Evolutionary conservation across 176 grass and related monocot species (phyloP), one percentile per base, ranked within the genome.

Genomic region (Bothriochloa decipiens): DNA sequence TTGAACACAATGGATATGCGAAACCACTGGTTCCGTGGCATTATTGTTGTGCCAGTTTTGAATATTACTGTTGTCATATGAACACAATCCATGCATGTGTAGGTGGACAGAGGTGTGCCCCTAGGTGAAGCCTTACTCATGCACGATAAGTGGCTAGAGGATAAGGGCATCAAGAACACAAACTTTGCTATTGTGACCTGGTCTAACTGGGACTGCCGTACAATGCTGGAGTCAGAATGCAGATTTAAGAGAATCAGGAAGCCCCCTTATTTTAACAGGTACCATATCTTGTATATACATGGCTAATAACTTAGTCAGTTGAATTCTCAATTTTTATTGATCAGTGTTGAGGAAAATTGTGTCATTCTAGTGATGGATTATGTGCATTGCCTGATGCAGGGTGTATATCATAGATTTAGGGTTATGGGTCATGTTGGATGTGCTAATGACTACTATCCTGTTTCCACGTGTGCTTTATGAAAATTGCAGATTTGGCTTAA

Each of bases 81-180:
- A 86, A n/a, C 46, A 40, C 7, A 40, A 62, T 57, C 20, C 13
- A 16, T 87, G 39, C 49, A 76, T 55, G 47, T 88, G 40, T 82
- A 98, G 96, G 96, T 98, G 42, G 93, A 98, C 86, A 95, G 93
- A 91, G 96, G 96, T 74, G 96, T 98, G 40, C 89, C 96, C 71
- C 70, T 98, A 60, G 92, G 91, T 87, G 96, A 98, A 90, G 96
- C 96, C 72, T 84, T 98, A 69, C 84, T 98, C 70, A 98, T 98
- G 96, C 96, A 98, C 83, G 96, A 98, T 75, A 98, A 95, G 67
- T 98, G 96, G 96, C 84, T 98, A 68, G 96, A 98, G 77, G 90
- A 98, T 20, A 98, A 95, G 83, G 96, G 96, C 75, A 95, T 98
- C 57, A 98, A 98, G 78, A 86, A 95, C 83, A 98, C 81, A 82